Conservation (phyloP, 148 eudicot species). For the Spergularia bocconei region DNA sequence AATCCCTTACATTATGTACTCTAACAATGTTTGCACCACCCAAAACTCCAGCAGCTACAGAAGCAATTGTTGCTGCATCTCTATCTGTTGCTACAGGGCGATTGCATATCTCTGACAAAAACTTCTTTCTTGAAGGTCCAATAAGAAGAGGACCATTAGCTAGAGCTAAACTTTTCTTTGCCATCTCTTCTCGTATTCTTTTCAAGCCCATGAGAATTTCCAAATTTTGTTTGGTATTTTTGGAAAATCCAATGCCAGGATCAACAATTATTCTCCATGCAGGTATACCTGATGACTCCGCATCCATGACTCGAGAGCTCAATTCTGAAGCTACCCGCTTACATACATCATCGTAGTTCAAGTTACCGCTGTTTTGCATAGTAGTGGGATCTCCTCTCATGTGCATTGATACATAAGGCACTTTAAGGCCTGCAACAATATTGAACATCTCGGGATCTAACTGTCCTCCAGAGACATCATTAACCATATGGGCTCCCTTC, state of each 20-base stretch:
- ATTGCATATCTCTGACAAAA: conserved; percentile 70
- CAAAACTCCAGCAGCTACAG: conserved; percentile 64
- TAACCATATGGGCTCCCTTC: conserved; percentile 74
- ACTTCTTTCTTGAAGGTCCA: conserved; percentile 89
- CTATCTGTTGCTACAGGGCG: conserved; percentile 52
- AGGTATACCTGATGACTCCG: conserved; percentile 73
- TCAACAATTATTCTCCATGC: conserved; percentile 82
- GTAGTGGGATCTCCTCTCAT: conserved; percentile 92
- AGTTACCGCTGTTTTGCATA: conserved; percentile 70
- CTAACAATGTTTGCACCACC: conserved; percentile 86
- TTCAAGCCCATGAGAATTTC: conserved; percentile 58
- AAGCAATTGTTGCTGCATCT: conserved; percentile 75
- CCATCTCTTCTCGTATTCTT: conserved; percentile 58
- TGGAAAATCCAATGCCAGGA: conserved; percentile 93
- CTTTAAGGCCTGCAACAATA: conserved; percentile 54
- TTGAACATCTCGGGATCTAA: conserved; percentile 63
- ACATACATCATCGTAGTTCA: conserved; percentile 64
- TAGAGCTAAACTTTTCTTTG: conserved; percentile 55
- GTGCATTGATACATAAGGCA: conserved; percentile 85
- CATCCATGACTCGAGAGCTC: conserved; percentile 40
- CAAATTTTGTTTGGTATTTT: conserved; percentile 68
- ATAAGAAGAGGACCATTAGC: conserved; percentile 69
- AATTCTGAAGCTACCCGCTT: conserved; percentile 61
- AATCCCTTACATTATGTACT: conserved; percentile 77
- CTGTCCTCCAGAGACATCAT: conserved; percentile 83